Base-by-base conservation (phyloP, 306 rosid genomes). In the Geum urbanum region DNA sequence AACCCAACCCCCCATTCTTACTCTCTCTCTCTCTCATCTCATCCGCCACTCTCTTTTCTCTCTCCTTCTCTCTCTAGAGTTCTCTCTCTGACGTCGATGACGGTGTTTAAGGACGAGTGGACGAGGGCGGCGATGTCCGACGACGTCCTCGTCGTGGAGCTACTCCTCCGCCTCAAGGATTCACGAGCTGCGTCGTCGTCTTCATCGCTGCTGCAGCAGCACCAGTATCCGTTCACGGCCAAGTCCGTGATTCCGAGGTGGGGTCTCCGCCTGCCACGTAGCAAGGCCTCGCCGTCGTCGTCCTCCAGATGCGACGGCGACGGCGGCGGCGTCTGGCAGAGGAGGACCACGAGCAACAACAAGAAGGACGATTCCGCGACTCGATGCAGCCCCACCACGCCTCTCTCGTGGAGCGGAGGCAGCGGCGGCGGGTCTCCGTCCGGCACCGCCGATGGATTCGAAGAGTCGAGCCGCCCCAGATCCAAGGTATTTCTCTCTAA, bases 381-480 rank as follows among this genome's bases (percentile, higher is more conserved):
- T 72, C 86, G 99, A 86, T 87, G 89, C 67, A 91, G 97, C 62
- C 99, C 99, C 0, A 87, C 96, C 35, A 91, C 99, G 1, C 99
- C 99, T 1, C 97, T 95, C 50, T 89, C 99, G 0, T 91, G 99
- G 99, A 94, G 97, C 56, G 91, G 89, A 7, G 92, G 82, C 35
- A 82, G 84, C n/a, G 63, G 51, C 22, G 10, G 63, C 5, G 63
- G 63, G 22, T 88, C 97, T 0, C 94, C 89, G 0, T 87, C 97
- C 32, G 78, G 79, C 67, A 89, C 96, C 66, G 85, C 85, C 67
- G 96, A 88, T 43, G 89, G 86, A 66, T 88, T 58, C 67, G 97
- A 90, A 66, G 96, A 87, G 20, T 82, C 89, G 37, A 83, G 83
- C 79, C 87, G 71, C 9, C 68, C 87, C 86, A 87, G 96, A 94